phyloP scores from a whole-genome alignment of 306 rosid species.

The Cucumis hystrix region DNA sequence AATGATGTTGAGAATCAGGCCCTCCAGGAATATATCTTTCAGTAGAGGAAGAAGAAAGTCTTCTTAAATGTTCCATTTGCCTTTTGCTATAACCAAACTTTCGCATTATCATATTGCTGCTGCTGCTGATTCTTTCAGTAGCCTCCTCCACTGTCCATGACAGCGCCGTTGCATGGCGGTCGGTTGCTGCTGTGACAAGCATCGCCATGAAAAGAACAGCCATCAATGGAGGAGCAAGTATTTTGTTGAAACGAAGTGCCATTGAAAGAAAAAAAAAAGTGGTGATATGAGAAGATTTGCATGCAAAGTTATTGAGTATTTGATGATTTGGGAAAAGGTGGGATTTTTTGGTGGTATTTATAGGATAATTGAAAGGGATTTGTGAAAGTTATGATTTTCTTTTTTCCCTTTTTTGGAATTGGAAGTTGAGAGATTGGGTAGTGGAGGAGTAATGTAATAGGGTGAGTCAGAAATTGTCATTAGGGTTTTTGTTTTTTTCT shows the following conservation, averaged over 20 bases:
- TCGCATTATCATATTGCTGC: not conserved
- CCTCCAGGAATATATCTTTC: constrained; percentile 2
- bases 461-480: constrained; percentile 3
- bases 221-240: not conserved
- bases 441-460: not conserved
- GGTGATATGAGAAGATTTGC: not conserved
- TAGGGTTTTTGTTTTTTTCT: not conserved
- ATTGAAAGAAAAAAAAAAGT: not conserved
- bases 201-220: not conserved
- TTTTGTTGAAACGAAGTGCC: not conserved
- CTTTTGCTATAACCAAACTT: not conserved
- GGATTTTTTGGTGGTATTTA: not conserved
- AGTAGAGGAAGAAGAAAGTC: not conserved
- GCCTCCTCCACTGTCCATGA: not conserved
- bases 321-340: not conserved
- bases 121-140: not conserved
- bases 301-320: not conserved
- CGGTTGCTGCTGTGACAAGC: not conserved
- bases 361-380: not conserved
- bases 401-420: not conserved
- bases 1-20: constrained; percentile 11
- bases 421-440: not conserved
- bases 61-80: not conserved
- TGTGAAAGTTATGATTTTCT: not conserved
- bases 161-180: not conserved